These are phyloP conservation scores for Pleurotus sapidus DNA, from an alignment of 768 basidiomycete genomes.

Conservation along the genomic window DNA sequence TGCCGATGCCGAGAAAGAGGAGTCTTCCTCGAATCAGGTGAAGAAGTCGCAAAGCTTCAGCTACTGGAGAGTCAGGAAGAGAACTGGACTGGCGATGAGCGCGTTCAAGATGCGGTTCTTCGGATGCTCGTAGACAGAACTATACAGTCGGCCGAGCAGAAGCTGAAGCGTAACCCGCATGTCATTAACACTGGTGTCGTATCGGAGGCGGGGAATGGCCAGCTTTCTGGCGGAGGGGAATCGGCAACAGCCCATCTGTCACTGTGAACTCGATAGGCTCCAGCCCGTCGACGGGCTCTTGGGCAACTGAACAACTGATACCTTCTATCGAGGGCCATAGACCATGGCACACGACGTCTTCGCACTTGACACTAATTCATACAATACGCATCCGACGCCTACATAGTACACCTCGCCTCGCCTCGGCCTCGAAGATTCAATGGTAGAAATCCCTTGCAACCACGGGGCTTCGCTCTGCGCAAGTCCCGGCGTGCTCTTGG, in stretches of 20 bases:
- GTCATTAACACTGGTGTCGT: slow-evolving; percentile 22
- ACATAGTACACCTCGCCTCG: too few relatives aligned
- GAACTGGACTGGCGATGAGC: slow-evolving; percentile 82
- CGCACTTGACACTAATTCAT: too few relatives aligned
- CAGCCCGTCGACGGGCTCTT: slow-evolving; percentile 29
- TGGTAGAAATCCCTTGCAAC: too few relatives aligned
- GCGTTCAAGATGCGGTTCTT: slow-evolving; percentile 63
- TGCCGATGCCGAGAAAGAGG: slow-evolving; percentile 58
- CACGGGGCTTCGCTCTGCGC: too few relatives aligned
- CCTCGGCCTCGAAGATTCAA: too few relatives aligned
- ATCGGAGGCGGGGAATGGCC: slow-evolving; percentile 8
- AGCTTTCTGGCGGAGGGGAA: background rate
- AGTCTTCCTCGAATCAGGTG: slow-evolving; percentile 27
- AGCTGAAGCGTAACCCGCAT: slow-evolving; percentile 50
- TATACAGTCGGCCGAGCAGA: slow-evolving; percentile 63
- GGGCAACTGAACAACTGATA: slow-evolving; percentile 51
- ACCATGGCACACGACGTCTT: slow-evolving; percentile 57
- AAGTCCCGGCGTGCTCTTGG: too few relatives aligned
- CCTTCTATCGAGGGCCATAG: slow-evolving; percentile 53
- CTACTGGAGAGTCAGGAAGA: slow-evolving; percentile 44
- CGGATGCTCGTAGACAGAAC: slow-evolving; percentile 81
- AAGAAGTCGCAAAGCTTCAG: slow-evolving; percentile 17
- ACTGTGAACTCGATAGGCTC: background rate
- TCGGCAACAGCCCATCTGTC: background rate
- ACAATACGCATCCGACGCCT: too few relatives aligned